Evolutionary conservation across 768 basidiomycete species (phyloP), one percentile per base, ranked within the genome.

Genomic region (Trametes cingulata): DNA sequence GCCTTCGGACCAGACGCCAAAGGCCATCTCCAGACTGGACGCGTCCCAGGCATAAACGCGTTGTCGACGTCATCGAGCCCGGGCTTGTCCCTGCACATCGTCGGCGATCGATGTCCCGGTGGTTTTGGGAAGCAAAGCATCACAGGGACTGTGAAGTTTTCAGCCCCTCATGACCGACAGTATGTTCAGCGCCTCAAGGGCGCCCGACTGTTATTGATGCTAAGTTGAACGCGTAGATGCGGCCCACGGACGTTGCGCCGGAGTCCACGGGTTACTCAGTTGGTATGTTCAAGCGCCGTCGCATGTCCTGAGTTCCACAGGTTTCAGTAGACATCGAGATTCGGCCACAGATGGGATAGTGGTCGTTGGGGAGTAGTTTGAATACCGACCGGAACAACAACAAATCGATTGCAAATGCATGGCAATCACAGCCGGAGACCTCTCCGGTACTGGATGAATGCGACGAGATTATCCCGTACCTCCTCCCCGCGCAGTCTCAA

Each of bases 401-500:
- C 51, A 56, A 50, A 51, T 33, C 57, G 35, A 43, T 57, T 33
- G 52, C 12, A 48, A 25, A 17, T 1, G 17, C 35, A 20, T 51
- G 50, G 25, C 52, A 41, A 53, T 63, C 66, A 84, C 45, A 82
- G 67, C 65, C 76, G 69, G 54, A 93, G 75, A 25, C 78, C 79
- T 62, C 76, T 81, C 58, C 91, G 77, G 72, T 94, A 94, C 68
- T 85, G 75, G 54, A 92, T 80, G 65, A 93, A 94, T 15, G 84
- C 91, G 15, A 83, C 74, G 61, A 93, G 71, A 69, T 93, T 93
- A 60, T 90, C 88, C 58, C 84, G 76, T 25, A 91, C 82, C 67
- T 90, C 88, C 63, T 92, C 91, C 19, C 87, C 91, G 65, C 87
- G 79, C 65, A 83, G 63, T 62, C 81, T 79, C 53, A 93, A 71